Base-by-base conservation (phyloP, 1,284 basidiomycete species). In the Somion occarium region DNA sequence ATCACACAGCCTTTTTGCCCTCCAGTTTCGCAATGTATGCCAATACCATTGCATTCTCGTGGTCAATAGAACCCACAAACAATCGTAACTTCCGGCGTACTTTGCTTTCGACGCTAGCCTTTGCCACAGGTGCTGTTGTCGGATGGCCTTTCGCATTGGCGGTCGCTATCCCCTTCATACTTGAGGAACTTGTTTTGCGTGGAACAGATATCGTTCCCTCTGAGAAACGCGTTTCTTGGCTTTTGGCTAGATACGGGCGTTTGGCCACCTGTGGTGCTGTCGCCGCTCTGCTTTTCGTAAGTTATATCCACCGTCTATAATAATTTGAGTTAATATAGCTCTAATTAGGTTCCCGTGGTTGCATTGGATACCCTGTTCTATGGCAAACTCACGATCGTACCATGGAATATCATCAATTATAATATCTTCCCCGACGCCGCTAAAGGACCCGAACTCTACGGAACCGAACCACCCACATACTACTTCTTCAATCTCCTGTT, bases 71-170 rank as follows among this genome's bases (percentile, higher is more conserved):
- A 48, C 90, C 91, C 0, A 75, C 89, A 1, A 85, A 77, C 47
- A 71, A 72, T 37, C 69, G 67, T 26, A 75, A 86, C 65, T 62
- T 65, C 55, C 69, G 70, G 49, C 75, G 89, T 51, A 84, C 85
- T 2, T 67, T 84, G 13, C 67, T 75, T 15, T 81, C 90, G 0
- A 90, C 88, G 0, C 54, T 89, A 24, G 71, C 78, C 38, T 92
- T 95, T 63, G 92, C 91, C 1, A 66, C 85, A 2, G 95, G 93
- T 2, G 92, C 87, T 2, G 82, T 99, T 45, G 78, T 96, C 30
- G 97, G 96, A 15, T 99, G 97, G 97, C 97, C 97, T 1, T 99
- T 98, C 66, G 80, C 91, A 9, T 76, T 94, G 2, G 83, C 91
- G 0, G 75, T 98, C 3, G 83, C 91, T 0, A 67, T 96, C 12